Percentiles rank a stretch among this genome's conserved stretches.
These are phyloP conservation scores for Calonectria pseudoturangicola DNA, from an alignment of 2,329 filamentous ascomycete species.

Conservation along the genomic window DNA sequence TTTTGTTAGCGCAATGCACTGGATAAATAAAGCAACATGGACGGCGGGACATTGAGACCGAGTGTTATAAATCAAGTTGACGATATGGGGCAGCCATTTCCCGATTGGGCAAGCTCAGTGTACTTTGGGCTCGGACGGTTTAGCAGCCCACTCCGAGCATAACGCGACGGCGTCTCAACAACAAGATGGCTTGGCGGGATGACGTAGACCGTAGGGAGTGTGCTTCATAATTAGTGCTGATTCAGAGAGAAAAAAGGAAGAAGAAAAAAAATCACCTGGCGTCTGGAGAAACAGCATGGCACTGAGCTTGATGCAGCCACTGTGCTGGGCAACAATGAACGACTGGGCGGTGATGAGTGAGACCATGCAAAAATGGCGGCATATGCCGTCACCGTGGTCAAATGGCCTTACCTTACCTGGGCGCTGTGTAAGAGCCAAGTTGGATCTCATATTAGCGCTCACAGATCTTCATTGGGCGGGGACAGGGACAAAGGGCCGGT, in stretches of 20 bases:
- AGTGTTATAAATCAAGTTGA: constrained; percentile 49
- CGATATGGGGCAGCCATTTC: constrained; percentile 13
- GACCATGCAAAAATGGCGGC: constrained; percentile 11
- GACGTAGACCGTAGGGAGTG: constrained; percentile 31
- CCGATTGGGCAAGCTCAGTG: constrained; percentile 43
- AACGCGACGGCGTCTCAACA: constrained; percentile 10
- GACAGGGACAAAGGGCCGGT: not conserved
- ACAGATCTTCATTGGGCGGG: constrained; percentile 5
- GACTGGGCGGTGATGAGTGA: constrained; percentile 5
- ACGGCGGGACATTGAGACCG: constrained; percentile 44
- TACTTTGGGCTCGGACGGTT: constrained; percentile 24
- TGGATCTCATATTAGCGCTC: constrained; percentile 17
- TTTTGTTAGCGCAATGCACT: constrained; percentile 37
- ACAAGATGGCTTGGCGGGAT: constrained; percentile 21
- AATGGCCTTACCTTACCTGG: not conserved
- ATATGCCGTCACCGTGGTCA: constrained; percentile 20
- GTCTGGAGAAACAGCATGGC: constrained; percentile 5
- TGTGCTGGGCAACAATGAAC: constrained; percentile 23
- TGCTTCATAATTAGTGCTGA: constrained; percentile 47
- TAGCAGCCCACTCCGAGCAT: constrained; percentile 11
- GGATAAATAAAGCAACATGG: constrained; percentile 29
- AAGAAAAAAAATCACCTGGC: not conserved
- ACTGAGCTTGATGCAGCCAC: constrained; percentile 1
- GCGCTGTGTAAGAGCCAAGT: constrained; percentile 4
- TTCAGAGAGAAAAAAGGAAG: constrained; percentile 18